phyloP scores from a whole-genome alignment of 139 green algal genomes.

The Chlorella sp. region DNA sequence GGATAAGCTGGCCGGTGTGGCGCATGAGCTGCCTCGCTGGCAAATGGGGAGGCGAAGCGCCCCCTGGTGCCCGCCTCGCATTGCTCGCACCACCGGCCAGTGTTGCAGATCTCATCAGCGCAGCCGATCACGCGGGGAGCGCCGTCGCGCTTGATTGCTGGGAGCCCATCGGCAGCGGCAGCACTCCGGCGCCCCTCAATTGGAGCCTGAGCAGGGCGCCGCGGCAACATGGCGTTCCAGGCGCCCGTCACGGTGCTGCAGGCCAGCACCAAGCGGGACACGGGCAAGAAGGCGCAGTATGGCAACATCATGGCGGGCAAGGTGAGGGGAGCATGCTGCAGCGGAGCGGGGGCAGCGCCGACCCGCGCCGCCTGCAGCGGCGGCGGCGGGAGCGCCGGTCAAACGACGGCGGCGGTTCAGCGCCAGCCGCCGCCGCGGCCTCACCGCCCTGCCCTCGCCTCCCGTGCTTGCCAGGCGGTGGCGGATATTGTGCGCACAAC shows the following conservation, averaged over 20 bases:
- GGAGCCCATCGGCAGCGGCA: too few relatives aligned
- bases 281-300: slow-evolving; percentile 94
- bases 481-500: slow-evolving; percentile 98
- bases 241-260: slow-evolving; percentile 61
- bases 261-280: slow-evolving; percentile 91
- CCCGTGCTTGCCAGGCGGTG: slow-evolving; percentile 76
- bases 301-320: slow-evolving; percentile 98
- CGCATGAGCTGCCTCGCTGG: too few relatives aligned
- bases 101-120: too few relatives aligned
- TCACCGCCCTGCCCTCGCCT: neutral
- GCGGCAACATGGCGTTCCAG: slow-evolving; percentile 45
- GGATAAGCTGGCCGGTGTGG: too few relatives aligned
- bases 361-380: neutral
- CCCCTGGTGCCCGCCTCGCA: too few relatives aligned
- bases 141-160: too few relatives aligned
- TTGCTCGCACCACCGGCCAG: too few relatives aligned
- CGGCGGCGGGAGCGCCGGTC: neutral
- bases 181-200: too few relatives aligned
- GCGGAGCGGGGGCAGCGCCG: neutral
- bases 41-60: too few relatives aligned
- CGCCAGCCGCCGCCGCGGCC: neutral
- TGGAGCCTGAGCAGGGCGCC: neutral
- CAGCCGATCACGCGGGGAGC: too few relatives aligned
- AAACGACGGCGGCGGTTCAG: neutral
- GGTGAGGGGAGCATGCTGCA: slow-evolving; percentile 58